phyloP scores from a whole-genome alignment of 768 basidiomycete genomes.

The Trichaptum fuscoviolaceum region DNA sequence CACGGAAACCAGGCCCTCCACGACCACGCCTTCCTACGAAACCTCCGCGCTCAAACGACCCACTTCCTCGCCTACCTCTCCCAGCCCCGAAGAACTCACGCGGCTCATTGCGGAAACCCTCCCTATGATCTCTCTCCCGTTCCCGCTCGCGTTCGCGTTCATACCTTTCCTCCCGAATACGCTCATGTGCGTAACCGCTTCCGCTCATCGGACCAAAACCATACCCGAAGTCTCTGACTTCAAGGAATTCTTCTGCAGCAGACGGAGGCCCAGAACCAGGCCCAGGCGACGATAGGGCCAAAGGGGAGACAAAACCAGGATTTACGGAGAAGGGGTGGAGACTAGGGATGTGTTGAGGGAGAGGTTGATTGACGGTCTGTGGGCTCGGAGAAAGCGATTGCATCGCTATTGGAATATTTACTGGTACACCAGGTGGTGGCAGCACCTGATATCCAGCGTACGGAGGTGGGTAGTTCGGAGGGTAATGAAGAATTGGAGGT shows the following conservation, averaged over 20 bases:
- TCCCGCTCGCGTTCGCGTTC: conserved; percentile 20
- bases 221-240: conserved; percentile 58
- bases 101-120: conserved; percentile 14
- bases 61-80: conserved; percentile 23
- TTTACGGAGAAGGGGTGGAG: neutral
- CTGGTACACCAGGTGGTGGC: neutral
- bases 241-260: conserved; percentile 35
- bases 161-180: conserved; percentile 25
- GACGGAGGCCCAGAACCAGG: conserved; percentile 6
- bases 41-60: conserved; percentile 28
- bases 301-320: neutral
- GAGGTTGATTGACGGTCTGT: neutral
- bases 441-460: neutral
- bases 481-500: neutral
- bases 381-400: neutral
- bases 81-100: neutral
- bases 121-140: conserved; percentile 9
- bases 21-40: conserved; percentile 22
- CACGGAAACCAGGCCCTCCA: conserved; percentile 32
- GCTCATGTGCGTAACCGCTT: conserved; percentile 26
- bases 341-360: neutral
- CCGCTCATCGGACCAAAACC: conserved; percentile 51
- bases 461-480: neutral
- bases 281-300: neutral
- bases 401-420: neutral